phyloP scores from a whole-genome alignment of 192 early-diverging fungal species.

The Funneliformis geosporum region DNA sequence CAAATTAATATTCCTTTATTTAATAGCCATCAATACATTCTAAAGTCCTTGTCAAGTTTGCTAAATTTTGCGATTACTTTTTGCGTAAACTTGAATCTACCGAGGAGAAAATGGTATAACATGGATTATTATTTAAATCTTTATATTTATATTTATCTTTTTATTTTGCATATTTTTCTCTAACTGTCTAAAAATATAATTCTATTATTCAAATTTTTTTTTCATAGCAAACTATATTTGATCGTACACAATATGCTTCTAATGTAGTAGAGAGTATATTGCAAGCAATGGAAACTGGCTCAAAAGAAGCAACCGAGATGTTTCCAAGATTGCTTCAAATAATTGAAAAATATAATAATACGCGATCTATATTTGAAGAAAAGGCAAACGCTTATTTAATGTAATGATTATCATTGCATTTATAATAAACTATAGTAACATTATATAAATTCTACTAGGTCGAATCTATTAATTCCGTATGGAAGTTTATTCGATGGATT shows the following conservation, averaged over 20 bases:
- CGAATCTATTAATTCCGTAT: conserved; percentile 46
- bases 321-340: conserved; percentile 74
- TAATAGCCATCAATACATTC: not conserved
- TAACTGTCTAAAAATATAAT: conserved; percentile 24
- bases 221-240: not conserved
- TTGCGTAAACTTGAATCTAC: not conserved
- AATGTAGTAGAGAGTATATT: conserved; percentile 53
- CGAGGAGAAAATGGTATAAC: not conserved
- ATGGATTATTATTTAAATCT: not conserved
- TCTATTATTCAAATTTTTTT: not conserved
- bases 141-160: not conserved
- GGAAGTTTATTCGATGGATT: conserved; percentile 76
- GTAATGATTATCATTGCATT: not conserved
- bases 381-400: conserved; percentile 30
- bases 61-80: conserved; percentile 23
- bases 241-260: conserved; percentile 26
- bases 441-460: conserved; percentile 34
- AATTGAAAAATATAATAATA: conserved; percentile 52
- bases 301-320: conserved; percentile 55
- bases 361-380: conserved; percentile 41
- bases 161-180: not conserved
- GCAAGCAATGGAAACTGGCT: conserved; percentile 55
- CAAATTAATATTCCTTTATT: not conserved
- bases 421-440: not conserved
- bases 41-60: conserved; percentile 9